Base-by-base conservation (phyloP, 106 monocot species). In the Vanilla planifolia region DNA sequence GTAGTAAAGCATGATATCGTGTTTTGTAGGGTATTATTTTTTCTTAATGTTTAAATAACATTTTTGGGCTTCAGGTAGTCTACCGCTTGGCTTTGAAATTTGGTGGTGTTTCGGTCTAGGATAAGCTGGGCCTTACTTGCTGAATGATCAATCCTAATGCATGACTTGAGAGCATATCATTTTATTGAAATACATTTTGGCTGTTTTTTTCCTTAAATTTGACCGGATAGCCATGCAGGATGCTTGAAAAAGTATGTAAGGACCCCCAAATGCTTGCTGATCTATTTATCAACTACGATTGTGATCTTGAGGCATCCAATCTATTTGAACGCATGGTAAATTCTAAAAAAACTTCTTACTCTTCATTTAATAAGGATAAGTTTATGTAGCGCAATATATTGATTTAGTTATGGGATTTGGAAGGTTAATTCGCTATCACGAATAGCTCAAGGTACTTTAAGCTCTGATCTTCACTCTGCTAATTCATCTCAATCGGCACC, bases 191-290 rank as follows among this genome's bases (percentile, higher is more conserved):
- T n/a, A n/a, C n/a, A n/a, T n/a, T n/a, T n/a, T n/a, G n/a, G n/a
- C n/a, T 37, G 7, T 37, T 10, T 6, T 5, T 37, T 37, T 9
- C 14, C 57, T 57, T 57, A 57, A 28, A 20, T 55, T 57, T 57
- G 28, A 57, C 57, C 15, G 6, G 35, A 57, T 57, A 35, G 9
- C 21, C 4, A 6, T 65, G 50, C 52, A 96, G 96, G 73, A 91
- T 96, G 96, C 84, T 96, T 43, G 91, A 96, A 71, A 91, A 84
- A 59, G 90, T 84, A 20, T 96, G 80, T 53, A 86, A 81, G 62
- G 91, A 96, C 72, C 61, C 96, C 25, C 96, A 96, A 84, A 96
- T 96, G 96, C 91, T 96, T 74, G 87, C 81, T 23, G 96, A 96
- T 59, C 62, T 96, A 58, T 96, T 96, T 85, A 81, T 96, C 34